Evolutionary conservation across 139 green algal genomes (phyloP).

Genomic region (Asterochloris sp.): DNA sequence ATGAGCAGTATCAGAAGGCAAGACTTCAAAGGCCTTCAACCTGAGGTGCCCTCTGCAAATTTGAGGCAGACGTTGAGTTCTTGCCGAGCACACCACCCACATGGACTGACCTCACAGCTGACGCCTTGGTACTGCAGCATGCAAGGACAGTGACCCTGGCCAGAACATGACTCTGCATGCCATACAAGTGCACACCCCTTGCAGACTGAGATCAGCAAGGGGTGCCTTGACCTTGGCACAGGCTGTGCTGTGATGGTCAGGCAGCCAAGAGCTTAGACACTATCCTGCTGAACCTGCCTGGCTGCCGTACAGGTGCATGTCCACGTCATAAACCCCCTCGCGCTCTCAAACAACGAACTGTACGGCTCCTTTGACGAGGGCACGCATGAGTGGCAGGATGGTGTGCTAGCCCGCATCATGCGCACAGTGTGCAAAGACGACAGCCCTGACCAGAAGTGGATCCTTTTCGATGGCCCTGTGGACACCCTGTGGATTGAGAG

Average conservation of each 20-base stretch:
- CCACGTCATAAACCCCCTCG: conserved; percentile 71
- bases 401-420: conserved; percentile 62
- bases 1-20: conserved; percentile 60
- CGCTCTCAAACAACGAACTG: conserved; percentile 72
- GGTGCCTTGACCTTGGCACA: neutral
- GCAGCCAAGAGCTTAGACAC: too few relatives aligned
- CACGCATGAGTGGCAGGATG: conserved; percentile 70
- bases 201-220: too few relatives aligned
- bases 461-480: conserved; percentile 52
- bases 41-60: neutral
- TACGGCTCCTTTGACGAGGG: conserved; percentile 69
- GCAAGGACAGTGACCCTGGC: too few relatives aligned
- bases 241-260: neutral
- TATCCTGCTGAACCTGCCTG: neutral
- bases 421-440: conserved; percentile 36
- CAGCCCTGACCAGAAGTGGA: conserved; percentile 35
- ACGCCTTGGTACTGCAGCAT: too few relatives aligned
- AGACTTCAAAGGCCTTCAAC: conserved; percentile 17
- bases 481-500: conserved; percentile 66
- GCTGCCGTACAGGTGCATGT: conserved; percentile 58
- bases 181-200: too few relatives aligned
- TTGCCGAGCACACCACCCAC: neutral
- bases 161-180: too few relatives aligned
- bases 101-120: too few relatives aligned
- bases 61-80: neutral